These are phyloP conservation scores for Ocimum tenuiflorum DNA, from an alignment of 257 asterid genomes.

Conservation along the genomic window DNA sequence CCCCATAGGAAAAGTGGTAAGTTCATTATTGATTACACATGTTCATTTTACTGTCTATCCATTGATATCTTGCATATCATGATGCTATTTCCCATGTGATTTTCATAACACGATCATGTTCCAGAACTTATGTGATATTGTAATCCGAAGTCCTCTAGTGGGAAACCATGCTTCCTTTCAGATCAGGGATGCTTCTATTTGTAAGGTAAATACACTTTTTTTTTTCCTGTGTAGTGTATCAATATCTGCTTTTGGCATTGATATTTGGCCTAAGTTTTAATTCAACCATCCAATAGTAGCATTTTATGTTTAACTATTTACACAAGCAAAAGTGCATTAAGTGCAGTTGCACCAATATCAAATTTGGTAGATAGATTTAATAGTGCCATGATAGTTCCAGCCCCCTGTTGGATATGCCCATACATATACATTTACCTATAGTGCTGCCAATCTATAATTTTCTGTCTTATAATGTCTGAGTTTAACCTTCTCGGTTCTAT, in stretches of 20 bases:
- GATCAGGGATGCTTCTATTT: conserved; percentile 59
- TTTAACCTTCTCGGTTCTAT: neutral
- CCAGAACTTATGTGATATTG: conserved; percentile 66
- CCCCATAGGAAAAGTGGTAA: conserved; percentile 84
- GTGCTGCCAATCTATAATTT: neutral
- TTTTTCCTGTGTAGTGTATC: neutral
- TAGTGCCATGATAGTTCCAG: neutral
- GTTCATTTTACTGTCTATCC: conserved; percentile 1
- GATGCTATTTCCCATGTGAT: conserved; percentile 14
- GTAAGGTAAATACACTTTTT: conserved; percentile 46
- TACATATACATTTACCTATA: neutral
- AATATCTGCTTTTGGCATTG: neutral
- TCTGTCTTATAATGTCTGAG: neutral
- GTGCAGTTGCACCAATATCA: neutral
- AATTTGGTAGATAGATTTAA: neutral
- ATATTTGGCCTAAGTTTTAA: neutral
- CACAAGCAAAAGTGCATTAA: neutral
- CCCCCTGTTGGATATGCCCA: conserved; percentile 3
- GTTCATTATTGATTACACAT: conserved; percentile 26
- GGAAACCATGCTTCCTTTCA: conserved; percentile 35
- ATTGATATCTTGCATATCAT: conserved; percentile 6
- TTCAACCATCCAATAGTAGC: neutral
- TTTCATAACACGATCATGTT: conserved; percentile 22
- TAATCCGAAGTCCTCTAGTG: conserved; percentile 30
- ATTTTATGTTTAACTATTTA: neutral